Evolutionary conservation across 768 basidiomycete species (phyloP), one percentile per base, ranked within the genome.

Genomic region (Mycena rebaudengoi): DNA sequence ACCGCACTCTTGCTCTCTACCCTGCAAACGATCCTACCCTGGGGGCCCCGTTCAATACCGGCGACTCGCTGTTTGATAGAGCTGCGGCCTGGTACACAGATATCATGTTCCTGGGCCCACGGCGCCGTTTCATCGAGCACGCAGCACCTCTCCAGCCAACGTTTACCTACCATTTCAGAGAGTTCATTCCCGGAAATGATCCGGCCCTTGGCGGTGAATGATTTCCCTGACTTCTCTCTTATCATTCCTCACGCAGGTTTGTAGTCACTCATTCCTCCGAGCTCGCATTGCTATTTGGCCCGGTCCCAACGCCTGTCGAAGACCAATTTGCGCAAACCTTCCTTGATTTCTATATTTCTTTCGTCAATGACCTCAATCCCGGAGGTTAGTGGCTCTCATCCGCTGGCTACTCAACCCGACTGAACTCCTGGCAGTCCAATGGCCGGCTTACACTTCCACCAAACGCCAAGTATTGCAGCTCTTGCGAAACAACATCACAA

Each of bases 51-150:
- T 88, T 86, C 75, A 82, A 84, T 58, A 89, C 86, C 0, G 87
- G 88, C 0, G 86, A 89, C 69, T 83, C 82, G 10, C 75, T 89
- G 7, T 89, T 85, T 56, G 87, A 89, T 66, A 73, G 87, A 44
- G 83, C 79, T 0, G 83, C 74, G 44, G 78, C 86, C 0, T 89
- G 85, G 83, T 89, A 88, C 65, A 85, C 84, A 1, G 86, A 85
- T 62, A 75, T 79, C 54, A 88, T 87, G 84, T 89, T 80, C 70
- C 74, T 88, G 30, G 77, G 82, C 0, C 79, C 85, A 0, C 69
- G 86, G 29, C 75, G 87, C 37, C 74, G 83, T 43, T 84, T 88
- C 54, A 83, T 86, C 60, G 74, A 82, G 23, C 76, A 82, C 41
- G 86, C 81, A 0, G 79, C 86, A 3, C 63, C 77, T 0, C 63